These are phyloP conservation scores for Axilococcus clingmanii DNA, from an alignment of 139 green algal genomes.

Conservation along the genomic window DNA sequence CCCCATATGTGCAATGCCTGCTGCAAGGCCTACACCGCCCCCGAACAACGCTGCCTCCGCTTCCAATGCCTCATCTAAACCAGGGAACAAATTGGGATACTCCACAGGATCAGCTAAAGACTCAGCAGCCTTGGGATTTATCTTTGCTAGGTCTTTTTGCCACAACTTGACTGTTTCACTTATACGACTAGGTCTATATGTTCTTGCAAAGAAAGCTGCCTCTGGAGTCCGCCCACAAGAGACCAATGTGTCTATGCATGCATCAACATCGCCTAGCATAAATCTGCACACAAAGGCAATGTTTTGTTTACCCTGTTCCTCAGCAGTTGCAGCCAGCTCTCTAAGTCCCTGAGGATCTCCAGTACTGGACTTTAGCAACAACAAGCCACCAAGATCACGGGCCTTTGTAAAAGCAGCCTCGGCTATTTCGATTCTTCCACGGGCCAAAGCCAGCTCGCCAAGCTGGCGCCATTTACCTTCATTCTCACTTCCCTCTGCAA, in stretches of 20 bases:
- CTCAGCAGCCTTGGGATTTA: constrained; percentile 94
- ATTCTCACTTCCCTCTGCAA: constrained; percentile 63
- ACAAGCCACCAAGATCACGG: constrained; percentile 73
- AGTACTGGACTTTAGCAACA: constrained; percentile 65
- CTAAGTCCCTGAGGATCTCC: constrained; percentile 28
- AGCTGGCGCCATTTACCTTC: constrained; percentile 93
- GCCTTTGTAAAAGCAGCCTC: constrained; percentile 60
- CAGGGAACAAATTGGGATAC: constrained; percentile 95
- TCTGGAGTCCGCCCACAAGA: constrained; percentile 72
- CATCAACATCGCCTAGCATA: constrained; percentile 67
- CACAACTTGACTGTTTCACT: constrained; percentile 68
- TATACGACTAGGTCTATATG: constrained; percentile 75
- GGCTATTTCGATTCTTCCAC: constrained; percentile 51
- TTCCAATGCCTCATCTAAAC: constrained; percentile 67
- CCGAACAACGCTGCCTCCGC: constrained; percentile 37
- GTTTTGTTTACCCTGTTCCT: constrained; percentile 31
- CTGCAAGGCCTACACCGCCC: neutral
- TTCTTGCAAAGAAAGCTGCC: constrained; percentile 91
- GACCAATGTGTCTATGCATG: constrained; percentile 73
- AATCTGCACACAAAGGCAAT: constrained; percentile 61
- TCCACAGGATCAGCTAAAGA: constrained; percentile 87
- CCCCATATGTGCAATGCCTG: neutral
- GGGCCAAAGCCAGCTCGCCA: constrained; percentile 71
- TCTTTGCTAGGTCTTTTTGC: constrained; percentile 80
- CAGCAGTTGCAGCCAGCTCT: constrained; percentile 24